phyloP scores from a whole-genome alignment of 2,329 filamentous ascomycete species.

The Penicillium rolfsii region DNA sequence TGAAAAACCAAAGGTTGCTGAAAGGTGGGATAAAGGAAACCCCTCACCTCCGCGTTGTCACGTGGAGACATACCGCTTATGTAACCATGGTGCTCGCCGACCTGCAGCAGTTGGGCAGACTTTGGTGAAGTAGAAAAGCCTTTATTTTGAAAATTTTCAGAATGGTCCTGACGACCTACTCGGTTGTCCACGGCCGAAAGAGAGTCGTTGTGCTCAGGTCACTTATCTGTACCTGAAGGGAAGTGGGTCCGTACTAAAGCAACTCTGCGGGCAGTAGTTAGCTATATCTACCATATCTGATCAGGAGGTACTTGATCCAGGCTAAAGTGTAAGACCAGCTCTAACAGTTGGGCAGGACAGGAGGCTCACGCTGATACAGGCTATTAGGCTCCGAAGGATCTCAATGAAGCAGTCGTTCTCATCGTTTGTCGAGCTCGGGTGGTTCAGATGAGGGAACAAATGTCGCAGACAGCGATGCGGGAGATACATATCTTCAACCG shows the following conservation, averaged over 20 bases:
- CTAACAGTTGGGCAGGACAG: background rate
- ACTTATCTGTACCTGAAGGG: background rate
- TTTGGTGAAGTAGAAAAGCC: background rate
- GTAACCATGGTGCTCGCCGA: conserved; percentile 4
- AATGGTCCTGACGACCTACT: background rate
- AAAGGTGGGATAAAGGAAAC: conserved; percentile 19
- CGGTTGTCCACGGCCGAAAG: too few relatives aligned
- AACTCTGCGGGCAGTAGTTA: too few relatives aligned
- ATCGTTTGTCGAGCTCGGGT: background rate
- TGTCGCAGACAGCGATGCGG: background rate
- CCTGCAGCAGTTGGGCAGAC: background rate
- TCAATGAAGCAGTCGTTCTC: background rate
- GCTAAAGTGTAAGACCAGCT: background rate
- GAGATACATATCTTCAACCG: conserved; percentile 19
- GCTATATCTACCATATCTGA: background rate
- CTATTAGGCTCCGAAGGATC: background rate
- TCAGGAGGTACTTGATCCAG: background rate
- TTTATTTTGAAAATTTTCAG: background rate
- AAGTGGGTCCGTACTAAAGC: conserved; percentile 1
- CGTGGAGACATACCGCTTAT: conserved; percentile 19
- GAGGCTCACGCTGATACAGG: background rate
- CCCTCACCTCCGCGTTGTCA: conserved; percentile 24
- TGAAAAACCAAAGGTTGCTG: conserved; percentile 9
- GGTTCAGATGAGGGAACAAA: background rate
- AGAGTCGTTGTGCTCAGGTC: background rate